A percentile compares a stretch with the other conserved stretches of the same genome.
Conservation (phyloP, 2,329 filamentous ascomycete species). For the Calonectria hongkongensis region DNA sequence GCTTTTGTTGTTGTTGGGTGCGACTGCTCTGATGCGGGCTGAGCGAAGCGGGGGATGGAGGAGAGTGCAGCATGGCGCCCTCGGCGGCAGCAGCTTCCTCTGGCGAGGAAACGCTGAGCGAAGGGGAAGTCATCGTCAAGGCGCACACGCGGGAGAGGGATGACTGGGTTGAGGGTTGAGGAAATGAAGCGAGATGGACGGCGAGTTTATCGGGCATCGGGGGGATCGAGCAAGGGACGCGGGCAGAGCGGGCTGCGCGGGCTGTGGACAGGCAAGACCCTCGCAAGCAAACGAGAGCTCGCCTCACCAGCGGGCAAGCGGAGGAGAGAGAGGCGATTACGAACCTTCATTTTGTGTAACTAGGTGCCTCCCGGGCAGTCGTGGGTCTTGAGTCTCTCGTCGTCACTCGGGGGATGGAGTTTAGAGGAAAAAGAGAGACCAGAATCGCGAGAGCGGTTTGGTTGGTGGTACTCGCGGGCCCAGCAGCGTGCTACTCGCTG, state of each 20-base stretch:
- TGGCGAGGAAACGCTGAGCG: slow-evolving; percentile 4
- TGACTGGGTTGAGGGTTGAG: slow-evolving; percentile 20
- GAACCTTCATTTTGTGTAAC: slow-evolving; percentile 63
- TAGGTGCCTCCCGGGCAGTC: slow-evolving; percentile 55
- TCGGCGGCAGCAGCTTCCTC: slow-evolving; percentile 16
- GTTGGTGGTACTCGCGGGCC: slow-evolving; percentile 45
- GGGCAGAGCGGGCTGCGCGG: slow-evolving; percentile 31
- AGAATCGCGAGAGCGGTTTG: slow-evolving; percentile 49
- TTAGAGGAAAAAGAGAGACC: slow-evolving; percentile 48
- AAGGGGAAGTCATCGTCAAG: slow-evolving; percentile 28
- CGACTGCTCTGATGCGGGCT: slow-evolving; percentile 38
- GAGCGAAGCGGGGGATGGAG: slow-evolving; percentile 21
- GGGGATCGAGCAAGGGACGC: slow-evolving; percentile 28
- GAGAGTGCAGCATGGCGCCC: not conserved
- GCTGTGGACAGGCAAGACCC: slow-evolving; percentile 20
- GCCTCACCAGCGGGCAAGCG: slow-evolving; percentile 37
- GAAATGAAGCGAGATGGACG: slow-evolving; percentile 26
- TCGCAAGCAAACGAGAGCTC: slow-evolving; percentile 17
- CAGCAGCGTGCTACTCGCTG: slow-evolving; percentile 47
- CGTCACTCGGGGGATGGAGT: slow-evolving; percentile 48
- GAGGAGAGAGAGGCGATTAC: slow-evolving; percentile 49
- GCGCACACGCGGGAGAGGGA: slow-evolving; percentile 13
- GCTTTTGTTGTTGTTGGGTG: slow-evolving; percentile 39
- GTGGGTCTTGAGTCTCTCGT: slow-evolving; percentile 51
- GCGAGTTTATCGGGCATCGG: slow-evolving; percentile 27